Conservation (phyloP, 129 eudicot species). For the Deinandra increscens region DNA sequence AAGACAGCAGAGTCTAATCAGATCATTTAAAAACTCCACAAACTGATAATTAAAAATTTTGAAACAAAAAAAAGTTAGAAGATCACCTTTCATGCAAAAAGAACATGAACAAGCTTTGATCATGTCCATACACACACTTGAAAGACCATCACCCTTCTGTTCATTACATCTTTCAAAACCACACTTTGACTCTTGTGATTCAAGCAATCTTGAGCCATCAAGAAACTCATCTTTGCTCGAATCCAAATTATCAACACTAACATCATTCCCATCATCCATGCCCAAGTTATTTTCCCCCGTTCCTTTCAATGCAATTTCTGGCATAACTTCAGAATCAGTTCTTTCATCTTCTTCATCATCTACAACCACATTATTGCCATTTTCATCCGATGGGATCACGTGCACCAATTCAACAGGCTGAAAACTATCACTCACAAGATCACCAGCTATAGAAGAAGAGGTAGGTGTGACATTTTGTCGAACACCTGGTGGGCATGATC, state of each 20-base stretch:
- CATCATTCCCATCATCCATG: constrained; percentile 35
- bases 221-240: constrained; percentile 36
- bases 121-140: constrained; percentile 37
- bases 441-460: constrained; percentile 14
- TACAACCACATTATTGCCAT: constrained; percentile 10
- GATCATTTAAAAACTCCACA: constrained; percentile 15
- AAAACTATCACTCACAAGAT: constrained; percentile 32
- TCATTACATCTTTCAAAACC: constrained; percentile 50
- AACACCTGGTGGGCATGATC: constrained; percentile 2
- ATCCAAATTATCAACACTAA: constrained; percentile 39
- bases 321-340: constrained; percentile 22
- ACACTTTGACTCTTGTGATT: constrained; percentile 64
- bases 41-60: neutral
- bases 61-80: neutral
- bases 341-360: constrained; percentile 31
- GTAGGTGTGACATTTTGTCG: neutral
- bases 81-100: constrained; percentile 81
- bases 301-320: constrained; percentile 18
- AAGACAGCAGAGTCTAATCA: constrained; percentile 25
- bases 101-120: constrained; percentile 79
- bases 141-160: constrained; percentile 46
- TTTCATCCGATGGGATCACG: constrained; percentile 1
- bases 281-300: constrained; percentile 23
- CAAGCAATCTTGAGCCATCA: constrained; percentile 47
- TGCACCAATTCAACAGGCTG: constrained; percentile 8